These are phyloP conservation scores for Entoloma clypeatum DNA, from an alignment of 1,284 basidiomycete species.

Conservation along the genomic window DNA sequence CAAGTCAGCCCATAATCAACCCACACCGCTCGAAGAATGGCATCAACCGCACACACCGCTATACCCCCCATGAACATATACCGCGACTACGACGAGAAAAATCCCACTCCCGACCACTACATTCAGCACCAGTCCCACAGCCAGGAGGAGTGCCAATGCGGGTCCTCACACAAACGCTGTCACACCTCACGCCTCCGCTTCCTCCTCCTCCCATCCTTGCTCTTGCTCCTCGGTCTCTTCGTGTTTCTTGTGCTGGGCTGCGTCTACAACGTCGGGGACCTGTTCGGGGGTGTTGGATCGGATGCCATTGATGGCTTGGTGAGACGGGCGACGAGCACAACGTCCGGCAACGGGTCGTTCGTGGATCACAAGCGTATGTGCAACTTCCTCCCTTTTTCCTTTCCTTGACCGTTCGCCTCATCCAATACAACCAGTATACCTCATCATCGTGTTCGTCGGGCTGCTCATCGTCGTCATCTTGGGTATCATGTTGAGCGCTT, in stretches of 20 bases:
- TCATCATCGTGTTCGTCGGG: conserved; percentile 56
- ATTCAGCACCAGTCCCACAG: too few species aligned
- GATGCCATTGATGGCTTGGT: conserved; percentile 25
- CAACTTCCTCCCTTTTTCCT: not conserved
- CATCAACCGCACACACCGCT: too few species aligned
- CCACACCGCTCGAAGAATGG: too few species aligned
- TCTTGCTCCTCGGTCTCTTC: conserved; percentile 29
- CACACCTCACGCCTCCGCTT: conserved; percentile 34
- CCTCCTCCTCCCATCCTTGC: conserved; percentile 31
- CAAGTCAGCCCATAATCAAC: too few species aligned
- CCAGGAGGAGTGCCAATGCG: conserved; percentile 1
- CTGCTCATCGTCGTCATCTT: conserved; percentile 47
- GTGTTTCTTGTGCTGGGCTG: conserved; percentile 32
- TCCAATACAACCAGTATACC: conserved; percentile 34
- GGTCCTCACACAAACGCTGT: conserved; percentile 20
- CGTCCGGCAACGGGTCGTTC: conserved; percentile 28
- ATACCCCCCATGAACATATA: too few species aligned
- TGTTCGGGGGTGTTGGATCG: conserved; percentile 20
- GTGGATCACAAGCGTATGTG: conserved; percentile 37
- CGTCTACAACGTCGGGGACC: conserved; percentile 16
- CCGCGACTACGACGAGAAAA: too few species aligned
- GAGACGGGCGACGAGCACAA: conserved; percentile 28
- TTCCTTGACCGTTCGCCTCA: not conserved
- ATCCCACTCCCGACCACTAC: too few species aligned
- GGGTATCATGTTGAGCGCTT: conserved; percentile 50